Base-by-base conservation (phyloP, 805 yeast genomes). In the Isabelozyma gotoi region DNA sequence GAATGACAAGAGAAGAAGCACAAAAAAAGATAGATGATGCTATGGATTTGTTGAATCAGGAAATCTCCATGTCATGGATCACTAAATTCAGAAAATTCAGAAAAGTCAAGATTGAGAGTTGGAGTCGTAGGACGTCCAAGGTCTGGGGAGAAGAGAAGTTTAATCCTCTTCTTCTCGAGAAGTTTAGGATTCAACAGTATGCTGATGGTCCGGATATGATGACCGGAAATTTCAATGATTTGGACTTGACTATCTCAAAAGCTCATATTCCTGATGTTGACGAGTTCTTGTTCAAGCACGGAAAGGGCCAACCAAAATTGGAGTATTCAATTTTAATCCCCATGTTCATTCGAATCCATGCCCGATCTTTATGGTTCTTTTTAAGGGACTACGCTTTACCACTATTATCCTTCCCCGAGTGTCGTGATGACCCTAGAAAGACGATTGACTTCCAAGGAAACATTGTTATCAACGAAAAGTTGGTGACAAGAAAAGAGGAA, bases 341-440 rank as follows among this genome's bases (percentile, higher is more conserved):
- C 0, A 45, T 80, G 39, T 72, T 67, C 38, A 45, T 80, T 7
- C 67, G 67, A n/a, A 52, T 82, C 8, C 65, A 58, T 43, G 74
- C 80, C 31, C 63, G 67, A 16, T 56, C 66, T 7, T 62, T 77
- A 57, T 70, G 71, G 29, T 58, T 78, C 27, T 72, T 67, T 42
- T 53, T 82, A 12, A 67, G 77, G 44, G 85, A 81, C 54, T 82
- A 78, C 55, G 78, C 83, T 2, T 51, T 81, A 2, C 87, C 90
- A 0, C 51, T 83, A 5, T 50, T 82, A 2, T 73, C 78, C 3
- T 78, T 84, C 49, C 77, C 77, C 2, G 52, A 53, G 8, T 61
- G 56, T 43, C 49, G 53, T 6, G 59, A 58, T 27, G 54, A 56
- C 4, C 20, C 19, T 11, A 34, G 40, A 5, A 41, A 46, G 7